A percentile compares a stretch with the other conserved stretches of the same genome.
These are phyloP conservation scores for Bimuria novae-zelandiae DNA, from an alignment of 2,329 filamentous ascomycete genomes.

Conservation along the genomic window DNA sequence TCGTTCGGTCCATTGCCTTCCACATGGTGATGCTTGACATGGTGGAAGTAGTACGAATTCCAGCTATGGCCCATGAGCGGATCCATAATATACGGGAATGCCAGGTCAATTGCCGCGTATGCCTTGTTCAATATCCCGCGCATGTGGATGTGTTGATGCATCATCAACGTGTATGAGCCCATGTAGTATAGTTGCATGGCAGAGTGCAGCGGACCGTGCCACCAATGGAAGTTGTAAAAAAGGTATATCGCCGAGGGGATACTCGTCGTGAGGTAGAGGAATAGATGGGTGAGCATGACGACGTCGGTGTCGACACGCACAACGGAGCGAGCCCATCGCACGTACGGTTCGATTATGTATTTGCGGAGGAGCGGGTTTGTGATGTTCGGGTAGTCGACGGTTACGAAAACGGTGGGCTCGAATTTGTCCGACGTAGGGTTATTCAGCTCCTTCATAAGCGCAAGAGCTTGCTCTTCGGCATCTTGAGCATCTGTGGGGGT, in stretches of 20 bases:
- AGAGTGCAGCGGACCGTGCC: slow-evolving; percentile 69
- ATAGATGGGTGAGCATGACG: slow-evolving; percentile 75
- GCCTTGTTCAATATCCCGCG: slow-evolving; percentile 66
- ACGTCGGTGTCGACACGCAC: slow-evolving; percentile 73
- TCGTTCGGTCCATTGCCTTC: slow-evolving; percentile 80
- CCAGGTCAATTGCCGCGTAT: slow-evolving; percentile 61
- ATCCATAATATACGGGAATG: slow-evolving; percentile 75
- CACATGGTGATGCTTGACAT: slow-evolving; percentile 84
- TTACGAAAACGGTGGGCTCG: slow-evolving; percentile 60
- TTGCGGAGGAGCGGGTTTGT: slow-evolving; percentile 45
- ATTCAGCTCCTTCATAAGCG: slow-evolving; percentile 56
- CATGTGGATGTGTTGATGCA: slow-evolving; percentile 84
- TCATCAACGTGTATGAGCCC: slow-evolving; percentile 78
- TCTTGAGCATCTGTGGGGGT: slow-evolving; percentile 32
- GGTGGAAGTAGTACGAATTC: slow-evolving; percentile 85
- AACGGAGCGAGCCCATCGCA: slow-evolving; percentile 58
- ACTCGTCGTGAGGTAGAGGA: slow-evolving; percentile 72
- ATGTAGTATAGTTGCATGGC: slow-evolving; percentile 70
- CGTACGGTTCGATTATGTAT: slow-evolving; percentile 63
- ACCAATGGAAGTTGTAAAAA: slow-evolving; percentile 68
- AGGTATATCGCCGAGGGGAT: slow-evolving; percentile 70
- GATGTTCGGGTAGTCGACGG: slow-evolving; percentile 56
- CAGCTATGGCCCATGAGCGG: slow-evolving; percentile 82
- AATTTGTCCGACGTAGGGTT: slow-evolving; percentile 55
- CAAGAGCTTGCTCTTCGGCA: slow-evolving; percentile 44